Base-by-base conservation (phyloP, 257 asterid genomes). In the Solanum chilense region DNA sequence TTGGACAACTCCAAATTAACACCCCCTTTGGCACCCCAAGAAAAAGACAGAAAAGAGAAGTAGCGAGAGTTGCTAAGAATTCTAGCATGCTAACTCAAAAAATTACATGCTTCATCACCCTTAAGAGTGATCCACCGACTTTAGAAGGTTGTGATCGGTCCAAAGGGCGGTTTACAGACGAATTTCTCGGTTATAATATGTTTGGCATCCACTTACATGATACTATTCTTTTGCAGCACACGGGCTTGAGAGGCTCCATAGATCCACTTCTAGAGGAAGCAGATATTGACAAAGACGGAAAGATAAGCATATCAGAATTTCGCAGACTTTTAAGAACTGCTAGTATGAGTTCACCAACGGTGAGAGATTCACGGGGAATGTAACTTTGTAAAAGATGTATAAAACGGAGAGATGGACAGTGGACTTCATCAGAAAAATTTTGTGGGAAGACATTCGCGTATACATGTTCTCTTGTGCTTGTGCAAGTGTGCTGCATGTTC, bases 221-320 rank as follows among this genome's bases (percentile, higher is more conserved):
- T 31, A 14, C 13, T 84, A 1, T 71, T 64, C 78, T 76, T 69
- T 80, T 75, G 88, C 95, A 95, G 98, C 95, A 93, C 87, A 92
- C 98, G 3, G 92, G 98, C 9, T 89, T 95, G 70, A 92, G 89
- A 91, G 95, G 95, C 25, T 95, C 96, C 7, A 88, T 93, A 73
- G 95, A 94, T 56, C 98, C 98, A 13, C 94, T 95, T 39, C 92
- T 95, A 6, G 96, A 95, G 88, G 98, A 95, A 91, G 98, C 98
- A 21, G 98, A 95, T 87, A 90, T 95, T 18, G 98, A 95, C 92
- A 95, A 95, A 91, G 98, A 95, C 14, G 98, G 98, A 88, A 90
- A 85, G 91, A 95, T 95, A 88, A 95, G 98, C 92, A 84, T 95
- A 84, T 89, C 96, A 14, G 98, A 95, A 84, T 95, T 95, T 90